A percentile compares a stretch with the other conserved stretches of the same genome.
phyloP scores from a whole-genome alignment of 495 filamentous ascomycete species.

The Penicillium crystallinum region DNA sequence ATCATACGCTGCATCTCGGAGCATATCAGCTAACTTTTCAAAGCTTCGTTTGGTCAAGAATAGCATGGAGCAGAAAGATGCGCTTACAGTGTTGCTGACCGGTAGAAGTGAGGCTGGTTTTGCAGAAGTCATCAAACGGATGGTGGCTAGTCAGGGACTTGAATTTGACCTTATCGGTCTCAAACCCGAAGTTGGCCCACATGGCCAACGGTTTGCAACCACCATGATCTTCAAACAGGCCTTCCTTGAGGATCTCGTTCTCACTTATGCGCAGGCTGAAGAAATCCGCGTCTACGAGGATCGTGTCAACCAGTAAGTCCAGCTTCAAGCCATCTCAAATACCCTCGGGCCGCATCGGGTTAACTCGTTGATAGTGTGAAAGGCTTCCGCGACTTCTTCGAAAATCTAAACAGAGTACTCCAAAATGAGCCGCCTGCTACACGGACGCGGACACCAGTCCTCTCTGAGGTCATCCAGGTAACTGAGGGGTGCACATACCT shows the following conservation, averaged over 20 bases:
- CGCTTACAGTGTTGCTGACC: slow-evolving; percentile 80
- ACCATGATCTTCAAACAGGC: slow-evolving; percentile 87
- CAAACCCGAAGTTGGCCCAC: slow-evolving; percentile 79
- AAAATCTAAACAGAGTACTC: slow-evolving; percentile 58
- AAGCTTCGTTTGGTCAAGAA: slow-evolving; percentile 72
- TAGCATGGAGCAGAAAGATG: slow-evolving; percentile 82
- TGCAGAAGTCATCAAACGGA: slow-evolving; percentile 73
- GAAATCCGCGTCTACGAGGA: slow-evolving; percentile 75
- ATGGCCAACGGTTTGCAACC: slow-evolving; percentile 63
- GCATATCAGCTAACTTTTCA: slow-evolving; percentile 21
- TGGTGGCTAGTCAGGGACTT: slow-evolving; percentile 69
- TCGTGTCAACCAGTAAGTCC: slow-evolving; percentile 55
- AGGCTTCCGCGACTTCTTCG: slow-evolving; percentile 77
- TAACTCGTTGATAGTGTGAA: slow-evolving; percentile 50
- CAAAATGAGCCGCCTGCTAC: slow-evolving; percentile 26
- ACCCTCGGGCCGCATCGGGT: not conserved
- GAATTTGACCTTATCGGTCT: slow-evolving; percentile 86
- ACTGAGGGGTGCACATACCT: slow-evolving; percentile 67
- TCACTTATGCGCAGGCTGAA: slow-evolving; percentile 76
- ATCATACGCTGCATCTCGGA: not conserved
- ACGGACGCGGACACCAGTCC: slow-evolving; percentile 56
- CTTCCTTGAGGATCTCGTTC: slow-evolving; percentile 71
- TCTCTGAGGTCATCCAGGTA: slow-evolving; percentile 81
- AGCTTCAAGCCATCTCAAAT: not conserved
- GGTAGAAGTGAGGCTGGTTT: slow-evolving; percentile 79